Conservation (phyloP, 768 basidiomycete species). For the Tricholoma bakamatsutake region DNA sequence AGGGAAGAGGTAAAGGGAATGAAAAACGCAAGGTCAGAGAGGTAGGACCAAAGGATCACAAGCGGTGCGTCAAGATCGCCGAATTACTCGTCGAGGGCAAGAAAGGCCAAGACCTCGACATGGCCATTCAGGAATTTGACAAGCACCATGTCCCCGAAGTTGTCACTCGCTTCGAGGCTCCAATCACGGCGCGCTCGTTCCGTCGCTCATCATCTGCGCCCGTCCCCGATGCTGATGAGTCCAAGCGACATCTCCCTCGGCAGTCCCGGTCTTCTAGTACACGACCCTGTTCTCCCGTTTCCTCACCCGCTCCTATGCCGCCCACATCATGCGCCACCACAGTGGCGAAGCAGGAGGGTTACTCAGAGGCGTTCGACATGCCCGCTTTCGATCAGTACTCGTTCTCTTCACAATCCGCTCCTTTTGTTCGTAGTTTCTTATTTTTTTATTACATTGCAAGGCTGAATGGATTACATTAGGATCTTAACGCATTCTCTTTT, state of each 20-base stretch:
- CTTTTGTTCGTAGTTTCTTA: conserved; percentile 42
- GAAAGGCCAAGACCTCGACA: conserved; percentile 51
- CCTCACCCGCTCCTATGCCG: conserved; percentile 7
- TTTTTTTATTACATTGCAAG: conserved; percentile 4
- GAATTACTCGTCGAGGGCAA: conserved; percentile 52
- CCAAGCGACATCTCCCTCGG: conserved; percentile 13
- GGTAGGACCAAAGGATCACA: conserved; percentile 56
- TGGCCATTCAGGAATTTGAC: conserved; percentile 51
- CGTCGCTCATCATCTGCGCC: conserved; percentile 64
- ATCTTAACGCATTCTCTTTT: conserved; percentile 42
- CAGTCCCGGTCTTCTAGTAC: conserved; percentile 32
- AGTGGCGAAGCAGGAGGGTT: conserved; percentile 14
- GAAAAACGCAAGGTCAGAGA: conserved; percentile 57
- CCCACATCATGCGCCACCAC: conserved; percentile 12
- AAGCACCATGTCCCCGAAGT: conserved; percentile 50
- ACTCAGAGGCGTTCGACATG: conserved; percentile 25
- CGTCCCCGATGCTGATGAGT: conserved; percentile 33
- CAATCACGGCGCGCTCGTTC: conserved; percentile 66
- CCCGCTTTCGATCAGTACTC: conserved; percentile 29
- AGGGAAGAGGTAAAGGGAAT: conserved; percentile 35
- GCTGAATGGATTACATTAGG: conserved; percentile 21
- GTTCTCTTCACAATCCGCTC: conserved; percentile 33
- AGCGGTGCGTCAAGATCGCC: conserved; percentile 63
- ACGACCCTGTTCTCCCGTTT: conserved; percentile 25
- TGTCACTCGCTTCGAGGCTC: conserved; percentile 67